A percentile compares a stretch with the other conserved stretches of the same genome.
phyloP scores from a whole-genome alignment of 306 rosid genomes.

The Senna siamea region DNA sequence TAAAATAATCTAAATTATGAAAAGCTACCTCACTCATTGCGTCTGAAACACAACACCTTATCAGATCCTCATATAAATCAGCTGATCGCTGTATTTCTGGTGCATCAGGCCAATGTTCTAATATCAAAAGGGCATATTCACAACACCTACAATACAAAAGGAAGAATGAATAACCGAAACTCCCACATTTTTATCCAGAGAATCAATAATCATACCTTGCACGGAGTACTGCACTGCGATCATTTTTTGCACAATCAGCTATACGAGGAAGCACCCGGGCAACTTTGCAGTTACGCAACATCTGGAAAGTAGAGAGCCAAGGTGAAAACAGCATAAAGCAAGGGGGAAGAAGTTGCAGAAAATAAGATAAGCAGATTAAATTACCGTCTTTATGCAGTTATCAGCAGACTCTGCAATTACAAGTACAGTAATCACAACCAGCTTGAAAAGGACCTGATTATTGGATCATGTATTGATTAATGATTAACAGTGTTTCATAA shows the following conservation, averaged over 20 bases:
- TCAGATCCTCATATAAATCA: slow-evolving; percentile 87
- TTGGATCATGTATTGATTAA: slow-evolving; percentile 38
- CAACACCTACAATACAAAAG: slow-evolving; percentile 73
- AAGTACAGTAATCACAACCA: slow-evolving; percentile 99
- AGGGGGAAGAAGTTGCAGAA: background rate
- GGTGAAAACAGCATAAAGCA: slow-evolving; percentile 32
- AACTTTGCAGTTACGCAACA: slow-evolving; percentile 94
- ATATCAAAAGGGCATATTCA: slow-evolving; percentile 90
- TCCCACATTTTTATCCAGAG: background rate
- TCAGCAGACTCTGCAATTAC: slow-evolving; percentile 99
- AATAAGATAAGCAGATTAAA: slow-evolving; percentile 18
- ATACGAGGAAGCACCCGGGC: slow-evolving; percentile 90
- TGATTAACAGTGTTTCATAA: slow-evolving; percentile 35
- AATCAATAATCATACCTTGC: slow-evolving; percentile 68
- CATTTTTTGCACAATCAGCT: slow-evolving; percentile 91
- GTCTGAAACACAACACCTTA: slow-evolving; percentile 92
- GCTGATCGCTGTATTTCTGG: slow-evolving; percentile 93
- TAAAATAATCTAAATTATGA: slow-evolving; percentile 27
- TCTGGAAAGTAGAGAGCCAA: slow-evolving; percentile 54
- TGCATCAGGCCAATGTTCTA: slow-evolving; percentile 98
- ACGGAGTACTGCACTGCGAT: slow-evolving; percentile 89
- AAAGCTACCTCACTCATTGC: slow-evolving; percentile 97
- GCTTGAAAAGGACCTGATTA: slow-evolving; percentile 97
- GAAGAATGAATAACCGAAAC: slow-evolving; percentile 36
- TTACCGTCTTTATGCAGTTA: slow-evolving; percentile 97